These are phyloP conservation scores for Trichodelitschia bisporula DNA, from an alignment of 495 filamentous ascomycete species.

Conservation along the genomic window DNA sequence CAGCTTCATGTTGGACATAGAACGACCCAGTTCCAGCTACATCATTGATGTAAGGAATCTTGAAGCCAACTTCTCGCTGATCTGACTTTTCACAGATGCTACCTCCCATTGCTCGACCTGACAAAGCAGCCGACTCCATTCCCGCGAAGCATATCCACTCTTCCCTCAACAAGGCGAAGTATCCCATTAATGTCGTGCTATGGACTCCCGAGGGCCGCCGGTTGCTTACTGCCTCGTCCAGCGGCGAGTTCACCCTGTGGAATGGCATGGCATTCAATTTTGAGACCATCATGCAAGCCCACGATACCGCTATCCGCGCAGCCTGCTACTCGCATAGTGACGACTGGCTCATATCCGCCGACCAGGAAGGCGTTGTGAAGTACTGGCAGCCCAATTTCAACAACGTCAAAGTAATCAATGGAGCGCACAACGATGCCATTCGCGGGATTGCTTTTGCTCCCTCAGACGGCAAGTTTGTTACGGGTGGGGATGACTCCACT, in stretches of 20 bases:
- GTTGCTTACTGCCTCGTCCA: conserved; percentile 76
- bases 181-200: conserved; percentile 87
- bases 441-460: conserved; percentile 83
- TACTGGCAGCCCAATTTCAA: conserved; percentile 99
- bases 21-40: conserved; percentile 69
- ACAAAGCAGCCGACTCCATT: conserved; percentile 56
- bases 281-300: conserved; percentile 95
- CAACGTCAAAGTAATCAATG: conserved; percentile 82
- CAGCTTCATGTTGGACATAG: conserved; percentile 31
- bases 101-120: conserved; percentile 48
- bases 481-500: conserved; percentile 77
- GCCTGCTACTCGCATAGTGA: conserved; percentile 78
- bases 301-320: conserved; percentile 78
- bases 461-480: conserved; percentile 85
- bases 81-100: conserved; percentile 39
- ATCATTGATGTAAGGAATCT: conserved; percentile 49
- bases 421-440: conserved; percentile 74
- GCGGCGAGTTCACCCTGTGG: conserved; percentile 95
- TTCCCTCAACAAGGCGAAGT: conserved; percentile 90
- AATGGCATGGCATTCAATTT: conserved; percentile 98
- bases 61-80: not conserved
- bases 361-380: conserved; percentile 85
- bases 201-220: conserved; percentile 94
- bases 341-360: conserved; percentile 89
- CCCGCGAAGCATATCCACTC: conserved; percentile 81